Base-by-base conservation (phyloP, 1,284 basidiomycete genomes). In the Moesziomyces parantarcticus region DNA sequence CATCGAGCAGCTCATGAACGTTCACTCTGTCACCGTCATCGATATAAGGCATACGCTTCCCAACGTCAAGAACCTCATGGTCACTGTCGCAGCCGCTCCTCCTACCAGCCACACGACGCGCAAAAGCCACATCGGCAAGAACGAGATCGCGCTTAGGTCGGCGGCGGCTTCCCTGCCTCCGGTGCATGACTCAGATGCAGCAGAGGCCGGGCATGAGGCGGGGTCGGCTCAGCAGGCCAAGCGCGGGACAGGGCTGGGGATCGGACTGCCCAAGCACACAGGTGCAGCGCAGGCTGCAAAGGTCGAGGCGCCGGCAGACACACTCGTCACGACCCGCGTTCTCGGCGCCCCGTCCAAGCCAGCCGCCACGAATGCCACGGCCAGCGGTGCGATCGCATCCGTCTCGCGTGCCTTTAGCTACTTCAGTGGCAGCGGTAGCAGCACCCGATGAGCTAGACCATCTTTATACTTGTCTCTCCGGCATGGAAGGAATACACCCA, bases 21-120 rank as follows among this genome's bases (percentile, higher is more conserved):
- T 66, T n/a, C 62, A 77, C 54, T 55, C 56, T 50, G 54, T 81
- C 43, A 66, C 91, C 20, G 90, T 93, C 80, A 87, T 98, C 58
- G 97, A 99, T 85, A 90, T 97, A 85, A 89, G 95, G 42, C 95
- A 99, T 83, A 99, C 95, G 0, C 87, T 99, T 39, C 93, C 95
- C 40, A 99, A 99, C 85, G 88, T 97, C 72, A 97, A 97, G 86
- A 96, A 95, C 80, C 87, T 97, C 32, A 85, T 97, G 55, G 87
- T 97, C 20, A 97, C 92, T 1, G 87, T 97, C 20, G 52, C 66
- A 7, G 69, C 71, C 0, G 69, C 75, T 1, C 58, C 66, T 1
- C 75, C 71, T n/a, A 50, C 62, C 10, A 72, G 68, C 51, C 51
- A 69, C 11, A 4, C 36, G 41, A 73, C 58, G 26, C 39, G 74